phyloP scores from a whole-genome alignment of 163 green algal genomes.

The Scenedesmus sp. region DNA sequence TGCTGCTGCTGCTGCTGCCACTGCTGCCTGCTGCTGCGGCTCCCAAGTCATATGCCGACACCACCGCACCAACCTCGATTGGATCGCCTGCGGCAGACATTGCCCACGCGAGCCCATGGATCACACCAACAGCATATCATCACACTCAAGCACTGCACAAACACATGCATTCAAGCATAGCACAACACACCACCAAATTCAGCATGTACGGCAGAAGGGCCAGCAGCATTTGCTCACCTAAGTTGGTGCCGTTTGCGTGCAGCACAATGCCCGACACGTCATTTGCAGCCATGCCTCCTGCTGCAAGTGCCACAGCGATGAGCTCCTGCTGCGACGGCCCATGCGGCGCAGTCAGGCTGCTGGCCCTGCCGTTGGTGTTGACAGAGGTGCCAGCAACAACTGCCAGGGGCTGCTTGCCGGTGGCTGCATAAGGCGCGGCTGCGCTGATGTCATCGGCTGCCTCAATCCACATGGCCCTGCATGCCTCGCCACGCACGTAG shows the following conservation, averaged over 20 bases:
- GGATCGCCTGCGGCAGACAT: conserved; percentile 82
- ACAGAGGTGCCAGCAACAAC: conserved; percentile 76
- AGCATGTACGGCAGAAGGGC: neutral
- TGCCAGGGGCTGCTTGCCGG: conserved; percentile 45
- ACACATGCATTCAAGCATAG: neutral
- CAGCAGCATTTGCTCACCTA: conserved; percentile 60
- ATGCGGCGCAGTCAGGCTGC: conserved; percentile 89
- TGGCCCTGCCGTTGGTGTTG: conserved; percentile 94
- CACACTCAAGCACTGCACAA: neutral
- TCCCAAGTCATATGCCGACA: conserved; percentile 15
- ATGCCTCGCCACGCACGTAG: conserved; percentile 61
- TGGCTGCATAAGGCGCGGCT: neutral
- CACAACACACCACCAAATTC: too few species aligned
- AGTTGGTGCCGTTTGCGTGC: conserved; percentile 82
- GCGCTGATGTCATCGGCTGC: neutral
- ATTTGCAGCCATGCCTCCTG: conserved; percentile 31
- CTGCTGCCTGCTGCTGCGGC: neutral
- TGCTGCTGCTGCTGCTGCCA: conserved; percentile 17
- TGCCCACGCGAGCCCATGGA: neutral
- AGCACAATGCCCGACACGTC: conserved; percentile 72
- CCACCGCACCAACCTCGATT: conserved; percentile 81
- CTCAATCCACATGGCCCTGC: conserved; percentile 68
- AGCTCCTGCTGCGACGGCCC: conserved; percentile 87
- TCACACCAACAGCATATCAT: neutral
- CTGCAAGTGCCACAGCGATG: conserved; percentile 71